Conservation (phyloP, 352 stramenopile genomes). For the Peronosclerospora sorghi region DNA sequence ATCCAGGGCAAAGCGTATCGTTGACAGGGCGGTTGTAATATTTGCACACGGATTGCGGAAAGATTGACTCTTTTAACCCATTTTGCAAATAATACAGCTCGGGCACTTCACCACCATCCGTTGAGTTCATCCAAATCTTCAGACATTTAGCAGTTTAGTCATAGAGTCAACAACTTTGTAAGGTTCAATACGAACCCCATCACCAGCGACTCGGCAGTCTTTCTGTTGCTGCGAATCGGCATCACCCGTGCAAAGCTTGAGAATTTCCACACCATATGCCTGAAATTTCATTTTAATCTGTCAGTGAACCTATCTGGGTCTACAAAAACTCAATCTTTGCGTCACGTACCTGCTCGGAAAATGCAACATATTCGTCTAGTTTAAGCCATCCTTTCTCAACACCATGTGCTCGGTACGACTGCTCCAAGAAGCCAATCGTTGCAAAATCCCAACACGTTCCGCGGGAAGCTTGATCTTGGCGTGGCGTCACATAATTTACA, state of each 20-base stretch:
- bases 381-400: slow-evolving; percentile 56
- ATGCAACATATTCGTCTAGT: slow-evolving; percentile 59
- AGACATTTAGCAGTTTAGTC: not conserved
- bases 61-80: slow-evolving; percentile 59
- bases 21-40: slow-evolving; percentile 52
- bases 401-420: slow-evolving; percentile 64
- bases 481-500: slow-evolving; percentile 64
- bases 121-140: slow-evolving; percentile 74
- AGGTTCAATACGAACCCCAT: slow-evolving; percentile 23
- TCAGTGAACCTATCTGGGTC: no score
- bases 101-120: slow-evolving; percentile 60
- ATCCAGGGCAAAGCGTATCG: slow-evolving; percentile 53
- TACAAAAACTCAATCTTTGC: not conserved
- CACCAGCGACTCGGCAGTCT: slow-evolving; percentile 53
- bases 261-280: slow-evolving; percentile 59
- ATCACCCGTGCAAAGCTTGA: slow-evolving; percentile 57
- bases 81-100: slow-evolving; percentile 72
- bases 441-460: slow-evolving; percentile 81
- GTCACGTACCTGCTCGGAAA: slow-evolving; percentile 59
- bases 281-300: slow-evolving; percentile 5
- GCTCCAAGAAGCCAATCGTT: slow-evolving; percentile 65
- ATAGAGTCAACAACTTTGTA: not conserved
- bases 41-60: slow-evolving; percentile 56
- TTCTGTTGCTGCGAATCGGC: slow-evolving; percentile 56
- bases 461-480: slow-evolving; percentile 60